These are phyloP conservation scores for Jamesozyma rosinii DNA, from an alignment of 805 yeast species.

Conservation along the genomic window DNA sequence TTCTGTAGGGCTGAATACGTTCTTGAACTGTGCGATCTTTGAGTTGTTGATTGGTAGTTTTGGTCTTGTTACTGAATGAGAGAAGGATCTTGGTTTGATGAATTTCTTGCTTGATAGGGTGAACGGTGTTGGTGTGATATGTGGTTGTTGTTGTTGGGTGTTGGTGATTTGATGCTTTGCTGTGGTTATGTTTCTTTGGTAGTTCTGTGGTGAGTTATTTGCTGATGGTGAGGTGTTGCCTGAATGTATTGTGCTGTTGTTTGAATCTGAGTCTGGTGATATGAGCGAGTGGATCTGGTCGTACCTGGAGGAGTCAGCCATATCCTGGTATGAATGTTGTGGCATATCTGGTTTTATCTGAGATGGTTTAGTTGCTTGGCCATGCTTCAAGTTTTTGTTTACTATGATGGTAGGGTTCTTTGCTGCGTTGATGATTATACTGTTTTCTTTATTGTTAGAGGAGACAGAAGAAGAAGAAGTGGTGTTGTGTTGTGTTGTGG, in stretches of 20 bases:
- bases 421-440: not conserved
- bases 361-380: not conserved
- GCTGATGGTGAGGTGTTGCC: not conserved
- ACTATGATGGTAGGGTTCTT: not conserved
- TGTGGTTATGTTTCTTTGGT: not conserved
- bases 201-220: not conserved
- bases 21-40: not conserved
- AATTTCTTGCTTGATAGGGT: conserved; percentile 5
- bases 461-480: not conserved
- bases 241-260: not conserved
- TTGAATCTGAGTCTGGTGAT: not conserved
- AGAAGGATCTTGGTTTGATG: conserved; percentile 27
- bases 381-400: not conserved
- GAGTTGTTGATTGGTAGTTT: not conserved
- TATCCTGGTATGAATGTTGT: not conserved
- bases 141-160: not conserved
- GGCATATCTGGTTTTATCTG: not conserved
- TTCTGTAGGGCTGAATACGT: conserved; percentile 5
- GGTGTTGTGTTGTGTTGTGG: not conserved
- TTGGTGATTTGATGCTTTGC: not conserved
- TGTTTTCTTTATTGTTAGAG: not conserved
- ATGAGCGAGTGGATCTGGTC: not conserved
- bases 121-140: not conserved
- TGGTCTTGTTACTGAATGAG: conserved; percentile 22
- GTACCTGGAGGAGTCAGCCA: not conserved